Percentiles rank a stretch among this genome's conserved stretches.
Conservation (phyloP, 2,329 filamentous ascomycete genomes). For the Grosmannia huntii region DNA sequence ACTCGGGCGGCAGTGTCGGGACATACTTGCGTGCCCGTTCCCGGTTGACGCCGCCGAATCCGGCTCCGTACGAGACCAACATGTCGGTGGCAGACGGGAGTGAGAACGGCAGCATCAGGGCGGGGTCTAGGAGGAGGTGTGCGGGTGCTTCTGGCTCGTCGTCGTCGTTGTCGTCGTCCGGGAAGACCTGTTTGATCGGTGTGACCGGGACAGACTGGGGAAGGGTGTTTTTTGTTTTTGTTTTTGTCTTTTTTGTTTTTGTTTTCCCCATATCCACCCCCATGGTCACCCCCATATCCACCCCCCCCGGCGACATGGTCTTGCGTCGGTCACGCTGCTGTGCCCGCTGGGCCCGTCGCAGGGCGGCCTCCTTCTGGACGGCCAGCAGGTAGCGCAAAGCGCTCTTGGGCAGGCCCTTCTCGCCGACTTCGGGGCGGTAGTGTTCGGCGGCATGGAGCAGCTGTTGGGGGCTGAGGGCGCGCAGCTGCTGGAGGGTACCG, state of each 20-base stretch:
- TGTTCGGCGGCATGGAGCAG: slow-evolving; percentile 84
- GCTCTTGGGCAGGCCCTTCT: slow-evolving; percentile 80
- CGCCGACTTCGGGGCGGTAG: slow-evolving; percentile 88
- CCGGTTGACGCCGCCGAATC: slow-evolving; percentile 82
- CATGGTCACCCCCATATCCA: no score
- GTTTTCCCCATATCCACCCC: no score
- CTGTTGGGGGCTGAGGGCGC: slow-evolving; percentile 72
- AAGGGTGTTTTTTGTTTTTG: slow-evolving; percentile 2
- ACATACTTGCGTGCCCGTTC: slow-evolving; percentile 93
- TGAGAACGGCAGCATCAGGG: slow-evolving; percentile 88
- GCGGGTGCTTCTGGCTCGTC: slow-evolving; percentile 60
- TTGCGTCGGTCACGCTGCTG: slow-evolving; percentile 34
- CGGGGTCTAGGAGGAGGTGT: slow-evolving; percentile 72
- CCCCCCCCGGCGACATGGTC: slow-evolving; percentile 27
- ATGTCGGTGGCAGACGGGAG: slow-evolving; percentile 94
- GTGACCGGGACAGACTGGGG: not conserved
- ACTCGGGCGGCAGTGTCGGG: slow-evolving; percentile 86
- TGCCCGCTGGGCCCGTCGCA: slow-evolving; percentile 36
- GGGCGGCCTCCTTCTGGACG: slow-evolving; percentile 61
- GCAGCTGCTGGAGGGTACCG: slow-evolving; percentile 79
- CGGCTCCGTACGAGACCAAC: slow-evolving; percentile 88
- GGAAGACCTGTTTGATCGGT: not conserved
- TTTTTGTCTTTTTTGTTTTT: slow-evolving; percentile 15
- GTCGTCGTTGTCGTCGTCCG: slow-evolving; percentile 29
- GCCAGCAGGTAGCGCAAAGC: slow-evolving; percentile 76